These are phyloP conservation scores for Lagenidium giganteum DNA, from an alignment of 352 stramenopile species.

Conservation along the genomic window DNA sequence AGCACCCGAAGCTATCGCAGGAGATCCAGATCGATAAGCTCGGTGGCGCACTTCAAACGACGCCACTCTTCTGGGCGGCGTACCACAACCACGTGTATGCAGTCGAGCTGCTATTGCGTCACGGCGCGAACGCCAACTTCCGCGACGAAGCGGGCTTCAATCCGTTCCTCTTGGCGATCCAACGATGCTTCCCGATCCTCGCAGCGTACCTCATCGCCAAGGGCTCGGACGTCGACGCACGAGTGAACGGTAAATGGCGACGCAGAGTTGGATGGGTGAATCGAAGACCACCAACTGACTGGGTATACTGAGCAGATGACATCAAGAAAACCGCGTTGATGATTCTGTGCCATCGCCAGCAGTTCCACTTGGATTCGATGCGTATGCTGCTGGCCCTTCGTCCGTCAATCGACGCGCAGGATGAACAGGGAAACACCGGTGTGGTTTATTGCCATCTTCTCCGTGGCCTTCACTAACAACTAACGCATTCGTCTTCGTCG, in stretches of 20 bases:
- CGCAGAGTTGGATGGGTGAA: too few species aligned
- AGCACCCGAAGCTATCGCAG: conserved; percentile 23
- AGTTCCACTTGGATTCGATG: conserved; percentile 78
- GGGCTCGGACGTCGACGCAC: conserved; percentile 56
- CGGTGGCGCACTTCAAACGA: conserved; percentile 54
- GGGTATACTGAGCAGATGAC: conserved; percentile 14
- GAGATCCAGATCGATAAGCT: conserved; percentile 42
- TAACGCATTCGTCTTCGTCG: not conserved
- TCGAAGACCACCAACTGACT: too few species aligned
- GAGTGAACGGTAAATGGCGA: conserved; percentile 31
- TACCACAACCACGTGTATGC: conserved; percentile 79
- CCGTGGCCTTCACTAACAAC: too few species aligned
- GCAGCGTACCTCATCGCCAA: conserved; percentile 76
- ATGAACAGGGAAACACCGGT: conserved; percentile 70
- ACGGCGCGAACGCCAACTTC: conserved; percentile 51
- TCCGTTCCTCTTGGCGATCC: conserved; percentile 64
- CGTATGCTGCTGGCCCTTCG: conserved; percentile 77
- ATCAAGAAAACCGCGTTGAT: conserved; percentile 58
- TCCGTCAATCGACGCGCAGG: conserved; percentile 40
- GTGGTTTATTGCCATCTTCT: too few species aligned
- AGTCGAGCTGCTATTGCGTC: conserved; percentile 58
- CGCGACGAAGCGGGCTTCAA: conserved; percentile 45
- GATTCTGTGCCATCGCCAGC: conserved; percentile 58
- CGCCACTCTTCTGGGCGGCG: conserved; percentile 71
- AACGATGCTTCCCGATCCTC: conserved; percentile 69